Base-by-base conservation (phyloP, 1,284 basidiomycete species). In the Cryptococcus amylolentus region DNA sequence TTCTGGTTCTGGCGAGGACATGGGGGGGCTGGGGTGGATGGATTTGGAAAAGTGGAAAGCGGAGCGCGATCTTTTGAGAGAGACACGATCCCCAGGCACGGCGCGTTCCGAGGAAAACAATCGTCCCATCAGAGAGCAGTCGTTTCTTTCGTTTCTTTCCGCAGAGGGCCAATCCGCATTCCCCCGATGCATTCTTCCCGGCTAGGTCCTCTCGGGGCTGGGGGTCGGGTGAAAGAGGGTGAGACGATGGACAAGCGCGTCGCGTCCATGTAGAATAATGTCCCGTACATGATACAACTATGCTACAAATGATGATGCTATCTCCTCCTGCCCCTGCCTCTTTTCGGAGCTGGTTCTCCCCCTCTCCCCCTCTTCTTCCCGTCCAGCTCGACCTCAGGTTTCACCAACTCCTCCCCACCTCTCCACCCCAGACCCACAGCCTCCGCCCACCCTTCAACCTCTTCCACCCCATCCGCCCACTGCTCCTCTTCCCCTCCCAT, bases 401-500 rank as follows among this genome's bases (percentile, higher is more conserved):
- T 45, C 12, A 43, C 41, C 1, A 71, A 50, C 55, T 55, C 49
- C 45, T 56, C 45, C 16, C 71, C 71, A 4, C 42, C 67, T 14
- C 62, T 41, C 72, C 73, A 73, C 0, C 70, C 71, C 1, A 70
- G 63, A 40, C 59, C 42, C 10, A 62, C 55, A 31, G 67, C 69
- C 52, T 71, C 68, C 38, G 46, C 53, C 72, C 72, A 73, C 2
- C 71, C 73, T 16, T 57, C 52, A 4, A 72, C 45, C 20, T 12
- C 45, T n/a, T 46, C 27, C 45, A 46, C 2, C 45, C 20, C 44
- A 8, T 23, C 13, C 45, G 5, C 41, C 49, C 40, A 65, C 68
- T 40, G 65, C 70, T 75, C 72, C 38, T 65, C 70, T 51, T 72
- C 75, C 0, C 70, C 70, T 5, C 72, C 73, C 1, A 67, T 51